Evolutionary conservation across 345 rosid species (phyloP).

Genomic region (Erucastrum elatum): DNA sequence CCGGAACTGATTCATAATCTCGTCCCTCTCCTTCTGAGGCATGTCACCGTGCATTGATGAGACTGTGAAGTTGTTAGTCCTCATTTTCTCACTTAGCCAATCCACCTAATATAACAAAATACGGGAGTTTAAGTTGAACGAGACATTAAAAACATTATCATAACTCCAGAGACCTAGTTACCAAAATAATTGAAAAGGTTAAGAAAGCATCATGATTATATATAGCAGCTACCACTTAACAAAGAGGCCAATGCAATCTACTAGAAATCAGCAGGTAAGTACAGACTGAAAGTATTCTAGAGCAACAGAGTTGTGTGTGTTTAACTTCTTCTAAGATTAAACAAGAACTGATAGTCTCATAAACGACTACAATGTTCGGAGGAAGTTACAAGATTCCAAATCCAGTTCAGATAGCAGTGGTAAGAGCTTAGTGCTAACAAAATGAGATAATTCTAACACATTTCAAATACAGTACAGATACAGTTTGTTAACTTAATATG

Average conservation of each 20-base stretch:
- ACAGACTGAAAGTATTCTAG: background rate
- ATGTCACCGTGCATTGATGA: slow-evolving; percentile 99
- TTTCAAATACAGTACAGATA: background rate
- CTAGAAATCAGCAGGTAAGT: slow-evolving; percentile 2
- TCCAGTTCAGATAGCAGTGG: background rate
- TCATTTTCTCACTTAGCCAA: slow-evolving; percentile 98
- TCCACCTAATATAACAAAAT: slow-evolving; percentile 62
- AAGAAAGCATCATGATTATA: background rate
- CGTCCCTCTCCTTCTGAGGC: slow-evolving; percentile 99
- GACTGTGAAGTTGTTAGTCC: slow-evolving; percentile 83
- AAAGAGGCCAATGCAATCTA: background rate
- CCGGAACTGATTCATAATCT: slow-evolving; percentile 80
- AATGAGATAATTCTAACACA: slow-evolving; percentile 38
- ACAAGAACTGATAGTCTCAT: background rate
- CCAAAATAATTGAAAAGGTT: background rate
- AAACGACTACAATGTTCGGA: background rate
- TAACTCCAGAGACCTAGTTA: background rate
- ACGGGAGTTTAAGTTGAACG: background rate
- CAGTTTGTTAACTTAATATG: background rate
- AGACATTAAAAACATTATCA: background rate
- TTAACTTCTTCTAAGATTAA: background rate
- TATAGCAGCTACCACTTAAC: too few relatives aligned
- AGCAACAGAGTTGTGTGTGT: background rate
- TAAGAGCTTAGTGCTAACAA: background rate
- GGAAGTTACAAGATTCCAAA: slow-evolving; percentile 6